phyloP scores from a whole-genome alignment of 768 basidiomycete genomes.

The Porpolomopsis calyptriformis region DNA sequence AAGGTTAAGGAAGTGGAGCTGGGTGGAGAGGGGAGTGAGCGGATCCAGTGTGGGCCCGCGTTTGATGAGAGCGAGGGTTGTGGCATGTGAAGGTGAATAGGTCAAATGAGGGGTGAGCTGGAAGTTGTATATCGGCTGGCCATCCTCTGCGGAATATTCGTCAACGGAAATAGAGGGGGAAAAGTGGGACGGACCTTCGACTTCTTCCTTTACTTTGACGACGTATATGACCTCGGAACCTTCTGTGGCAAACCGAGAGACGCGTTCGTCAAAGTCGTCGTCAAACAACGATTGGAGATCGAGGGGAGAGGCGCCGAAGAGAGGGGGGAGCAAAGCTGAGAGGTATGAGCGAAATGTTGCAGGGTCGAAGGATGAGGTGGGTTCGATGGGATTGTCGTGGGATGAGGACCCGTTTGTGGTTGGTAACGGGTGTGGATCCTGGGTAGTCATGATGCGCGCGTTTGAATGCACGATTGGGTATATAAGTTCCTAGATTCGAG shows the following conservation, averaged over 20 bases:
- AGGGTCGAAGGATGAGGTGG: constrained; percentile 46
- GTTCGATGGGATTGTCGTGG: constrained; percentile 17
- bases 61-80: constrained; percentile 92
- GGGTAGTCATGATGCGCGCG: constrained; percentile 1
- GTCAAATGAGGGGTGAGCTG: constrained; percentile 59
- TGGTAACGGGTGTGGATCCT: constrained; percentile 13
- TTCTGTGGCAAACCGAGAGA: constrained; percentile 65
- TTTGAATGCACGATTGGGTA: neutral
- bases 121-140: constrained; percentile 51
- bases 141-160: constrained; percentile 41
- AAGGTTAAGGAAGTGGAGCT: constrained; percentile 87
- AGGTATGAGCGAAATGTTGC: constrained; percentile 64
- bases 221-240: constrained; percentile 73
- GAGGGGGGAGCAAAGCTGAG: constrained; percentile 61
- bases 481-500: neutral
- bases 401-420: constrained; percentile 20
- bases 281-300: constrained; percentile 66
- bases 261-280: constrained; percentile 63
- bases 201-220: constrained; percentile 65
- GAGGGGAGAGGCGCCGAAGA: constrained; percentile 57
- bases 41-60: constrained; percentile 77
- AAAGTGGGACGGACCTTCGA: constrained; percentile 47
- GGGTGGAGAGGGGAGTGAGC: constrained; percentile 64
- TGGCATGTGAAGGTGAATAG: constrained; percentile 72
- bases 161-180: constrained; percentile 8